These are phyloP conservation scores for Cylindrotheca fusiformis DNA, from an alignment of 108 stramenopile genomes.

Conservation along the genomic window DNA sequence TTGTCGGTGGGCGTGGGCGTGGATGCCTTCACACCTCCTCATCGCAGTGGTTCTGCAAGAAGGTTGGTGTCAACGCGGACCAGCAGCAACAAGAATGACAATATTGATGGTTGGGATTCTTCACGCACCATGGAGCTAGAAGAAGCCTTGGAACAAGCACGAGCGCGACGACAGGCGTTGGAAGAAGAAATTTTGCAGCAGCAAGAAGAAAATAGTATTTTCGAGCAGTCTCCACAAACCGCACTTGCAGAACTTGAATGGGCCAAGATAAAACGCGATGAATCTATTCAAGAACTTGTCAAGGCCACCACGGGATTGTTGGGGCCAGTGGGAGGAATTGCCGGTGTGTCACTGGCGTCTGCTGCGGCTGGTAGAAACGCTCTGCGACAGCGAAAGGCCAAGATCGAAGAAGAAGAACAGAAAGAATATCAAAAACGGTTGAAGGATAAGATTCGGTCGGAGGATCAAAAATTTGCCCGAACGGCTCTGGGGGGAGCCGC, in stretches of 20 bases:
- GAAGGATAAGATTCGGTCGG: neutral
- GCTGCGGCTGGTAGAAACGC: neutral
- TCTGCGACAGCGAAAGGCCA: neutral
- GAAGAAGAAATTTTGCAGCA: neutral
- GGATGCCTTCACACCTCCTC: no score
- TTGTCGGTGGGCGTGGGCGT: no score
- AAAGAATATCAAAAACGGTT: neutral
- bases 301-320: neutral
- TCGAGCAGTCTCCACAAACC: neutral
- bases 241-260: neutral
- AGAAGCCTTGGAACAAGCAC: neutral
- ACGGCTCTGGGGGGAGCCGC: no score
- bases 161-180: neutral
- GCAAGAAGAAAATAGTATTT: neutral
- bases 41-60: no score
- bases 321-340: neutral
- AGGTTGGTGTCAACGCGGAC: no score
- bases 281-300: neutral
- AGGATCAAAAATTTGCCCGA: neutral
- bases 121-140: no score
- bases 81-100: no score
- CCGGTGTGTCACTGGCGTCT: neutral
- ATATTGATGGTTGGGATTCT: no score
- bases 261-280: neutral
- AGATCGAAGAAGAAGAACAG: neutral